Evolutionary conservation across 2,329 filamentous ascomycete species (phyloP).

Genomic region (Acrodontium crateriforme): DNA sequence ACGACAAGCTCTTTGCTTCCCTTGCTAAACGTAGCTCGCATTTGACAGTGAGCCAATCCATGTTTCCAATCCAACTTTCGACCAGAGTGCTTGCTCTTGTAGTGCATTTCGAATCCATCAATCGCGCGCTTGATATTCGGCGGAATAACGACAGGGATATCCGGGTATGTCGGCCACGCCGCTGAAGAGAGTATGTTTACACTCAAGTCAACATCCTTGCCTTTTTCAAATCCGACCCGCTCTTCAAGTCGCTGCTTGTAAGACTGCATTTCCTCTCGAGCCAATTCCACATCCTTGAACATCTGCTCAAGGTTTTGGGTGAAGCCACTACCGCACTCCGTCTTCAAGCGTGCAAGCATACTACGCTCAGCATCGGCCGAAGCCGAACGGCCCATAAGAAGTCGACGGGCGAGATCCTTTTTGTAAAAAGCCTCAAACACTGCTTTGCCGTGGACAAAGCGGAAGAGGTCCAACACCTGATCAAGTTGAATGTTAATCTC

Average conservation of each 20-base stretch:
- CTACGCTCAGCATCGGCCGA: conserved; percentile 90
- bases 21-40: conserved; percentile 67
- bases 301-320: conserved; percentile 97
- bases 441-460: conserved; percentile 93
- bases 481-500: conserved; percentile 88
- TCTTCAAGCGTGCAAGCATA: conserved; percentile 84
- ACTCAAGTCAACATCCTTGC: conserved; percentile 56
- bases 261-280: conserved; percentile 80
- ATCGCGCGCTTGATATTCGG: conserved; percentile 61
- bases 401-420: conserved; percentile 76
- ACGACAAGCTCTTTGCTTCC: conserved; percentile 80
- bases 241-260: conserved; percentile 60
- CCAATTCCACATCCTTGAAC: conserved; percentile 96
- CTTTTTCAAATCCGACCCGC: conserved; percentile 28
- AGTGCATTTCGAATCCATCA: conserved; percentile 69
- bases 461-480: conserved; percentile 83
- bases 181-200: conserved; percentile 85
- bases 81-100: conserved; percentile 79
- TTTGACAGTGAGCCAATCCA: conserved; percentile 74
- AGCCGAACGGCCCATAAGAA: conserved; percentile 84
- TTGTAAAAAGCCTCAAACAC: conserved; percentile 99
- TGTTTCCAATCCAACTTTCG: conserved; percentile 86
- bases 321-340: conserved; percentile 85
- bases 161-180: conserved; percentile 85
- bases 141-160: conserved; percentile 62